Base-by-base conservation (phyloP, 2,329 filamentous ascomycete species). In the Elsinoe fawcettii region DNA sequence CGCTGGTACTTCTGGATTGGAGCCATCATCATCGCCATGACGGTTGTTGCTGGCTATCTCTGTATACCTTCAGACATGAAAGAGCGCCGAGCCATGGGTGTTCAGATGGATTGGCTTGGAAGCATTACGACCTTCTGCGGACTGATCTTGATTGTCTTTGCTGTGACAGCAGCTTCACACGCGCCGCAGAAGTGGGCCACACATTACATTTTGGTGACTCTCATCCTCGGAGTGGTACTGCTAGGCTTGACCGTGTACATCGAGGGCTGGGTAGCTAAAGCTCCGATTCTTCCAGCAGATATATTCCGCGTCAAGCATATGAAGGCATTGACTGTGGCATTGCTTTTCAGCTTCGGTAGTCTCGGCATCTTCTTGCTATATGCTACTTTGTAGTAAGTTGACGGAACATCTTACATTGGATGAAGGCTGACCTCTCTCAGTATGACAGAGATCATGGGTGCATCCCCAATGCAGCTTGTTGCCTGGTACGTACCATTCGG, bases 31-130 rank as follows among this genome's bases (percentile, higher is more conserved):
- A 59, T 65, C 1, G 64, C 65, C 56, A 56, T 66, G 7, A 66
- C 67, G 1, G 58, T 63, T 0, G 51, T 69, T 8, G 63, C 63
- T 14, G 67, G 67, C 2, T 70, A 66, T 53, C 47, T 71, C 7
- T 66, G 63, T 2, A 65, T 70, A 2, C 69, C 69, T 9, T 61
- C 64, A 16, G 68, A 70, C 43, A 56, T 63, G 25, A 66, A 64
- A 4, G 67, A 69, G 57, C 59, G 68, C 12, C 60, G 64, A 44
- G 56, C 64, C 41, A 55, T 69, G 23, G 63, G 63, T 11, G 60
- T 70, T 51, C 65, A 69, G 59, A 71, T 71, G 69, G 69, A 71
- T 58, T 71, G 69, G 68, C 53, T 63, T 20, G 69, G 69, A 11
- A 62, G 66, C 7, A 60, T 67, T 43, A 56, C 70, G 12, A 69